Conservation (phyloP, 805 yeast species). For the Saturnispora quitensis region DNA sequence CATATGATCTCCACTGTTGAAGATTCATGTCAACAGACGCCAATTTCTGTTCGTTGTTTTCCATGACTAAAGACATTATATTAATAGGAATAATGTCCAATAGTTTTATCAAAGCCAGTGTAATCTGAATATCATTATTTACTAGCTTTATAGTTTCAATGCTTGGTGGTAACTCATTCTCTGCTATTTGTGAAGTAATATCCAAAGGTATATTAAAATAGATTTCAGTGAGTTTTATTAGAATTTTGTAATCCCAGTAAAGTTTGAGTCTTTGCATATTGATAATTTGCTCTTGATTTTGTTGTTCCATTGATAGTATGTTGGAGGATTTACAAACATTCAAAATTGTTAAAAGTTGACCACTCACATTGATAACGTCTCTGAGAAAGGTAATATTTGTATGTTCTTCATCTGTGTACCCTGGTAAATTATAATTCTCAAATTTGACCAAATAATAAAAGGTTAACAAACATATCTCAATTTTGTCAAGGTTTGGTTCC, state of each 20-base stretch:
- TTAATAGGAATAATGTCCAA: slow-evolving; percentile 26
- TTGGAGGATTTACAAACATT: slow-evolving; percentile 29
- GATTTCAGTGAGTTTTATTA: slow-evolving; percentile 24
- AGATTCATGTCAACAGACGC: slow-evolving; percentile 18
- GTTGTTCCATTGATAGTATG: slow-evolving; percentile 2
- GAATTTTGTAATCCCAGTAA: slow-evolving; percentile 36
- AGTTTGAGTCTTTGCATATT: slow-evolving; percentile 31
- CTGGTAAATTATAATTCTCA: slow-evolving; percentile 21
- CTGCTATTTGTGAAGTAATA: slow-evolving; percentile 11
- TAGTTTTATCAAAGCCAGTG: slow-evolving; percentile 26
- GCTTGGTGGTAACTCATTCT: slow-evolving; percentile 24
- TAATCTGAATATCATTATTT: slow-evolving; percentile 27
- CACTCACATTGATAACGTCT: slow-evolving; percentile 36
- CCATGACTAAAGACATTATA: slow-evolving; percentile 17
- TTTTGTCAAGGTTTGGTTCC: slow-evolving; percentile 37
- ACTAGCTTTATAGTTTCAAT: slow-evolving; percentile 28
- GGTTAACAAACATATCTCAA: slow-evolving; percentile 42
- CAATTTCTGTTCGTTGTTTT: slow-evolving; percentile 13
- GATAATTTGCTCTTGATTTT: slow-evolving; percentile 14
- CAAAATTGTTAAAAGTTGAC: slow-evolving; percentile 33
- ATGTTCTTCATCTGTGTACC: slow-evolving; percentile 21
- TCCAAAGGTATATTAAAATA: slow-evolving; percentile 19
- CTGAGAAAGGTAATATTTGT: slow-evolving; percentile 28
- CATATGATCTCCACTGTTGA: slow-evolving; percentile 19
- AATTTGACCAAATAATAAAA: slow-evolving; percentile 39